phyloP scores from a whole-genome alignment of 2,329 filamentous ascomycete genomes.

The Aspergillus carbonarius region DNA sequence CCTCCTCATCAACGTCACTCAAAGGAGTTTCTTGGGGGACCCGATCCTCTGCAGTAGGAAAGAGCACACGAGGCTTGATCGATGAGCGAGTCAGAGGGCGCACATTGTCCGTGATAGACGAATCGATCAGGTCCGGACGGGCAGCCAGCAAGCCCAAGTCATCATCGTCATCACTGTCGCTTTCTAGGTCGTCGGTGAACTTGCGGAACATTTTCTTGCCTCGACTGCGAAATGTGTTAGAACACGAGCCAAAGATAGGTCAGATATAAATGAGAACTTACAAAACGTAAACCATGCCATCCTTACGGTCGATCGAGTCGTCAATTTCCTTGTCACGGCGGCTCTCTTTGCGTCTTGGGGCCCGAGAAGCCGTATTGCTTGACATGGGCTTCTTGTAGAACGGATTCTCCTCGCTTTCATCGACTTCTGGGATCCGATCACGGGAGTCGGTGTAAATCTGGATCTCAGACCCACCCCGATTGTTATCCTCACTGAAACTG shows the following conservation, averaged over 20 bases:
- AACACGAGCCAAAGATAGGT: constrained; percentile 6
- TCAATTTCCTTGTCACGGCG: constrained; percentile 46
- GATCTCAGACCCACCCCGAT: constrained; percentile 43
- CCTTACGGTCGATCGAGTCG: constrained; percentile 51
- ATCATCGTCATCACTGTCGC: constrained; percentile 42
- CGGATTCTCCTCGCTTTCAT: constrained; percentile 55
- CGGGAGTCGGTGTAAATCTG: constrained; percentile 64
- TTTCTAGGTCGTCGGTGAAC: constrained; percentile 47
- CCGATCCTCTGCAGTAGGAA: constrained; percentile 49
- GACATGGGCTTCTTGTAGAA: constrained; percentile 47
- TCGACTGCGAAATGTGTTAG: constrained; percentile 49
- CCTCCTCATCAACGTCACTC: constrained; percentile 51
- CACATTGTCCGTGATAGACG: constrained; percentile 26
- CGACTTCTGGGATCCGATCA: constrained; percentile 57
- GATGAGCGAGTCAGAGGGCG: constrained; percentile 58
- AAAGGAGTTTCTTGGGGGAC: constrained; percentile 38
- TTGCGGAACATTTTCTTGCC: constrained; percentile 61
- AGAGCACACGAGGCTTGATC: constrained; percentile 62
- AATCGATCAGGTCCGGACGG: constrained; percentile 40
- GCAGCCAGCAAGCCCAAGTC: constrained; percentile 44
- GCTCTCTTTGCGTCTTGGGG: constrained; percentile 33
- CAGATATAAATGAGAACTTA: constrained; percentile 43
- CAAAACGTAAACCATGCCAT: constrained; percentile 63
- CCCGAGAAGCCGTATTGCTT: constrained; percentile 32
- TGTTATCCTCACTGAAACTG: constrained; percentile 39